These are phyloP conservation scores for Ceratocystiopsis sp. DNA, from an alignment of 2,329 filamentous ascomycete genomes.

Conservation along the genomic window DNA sequence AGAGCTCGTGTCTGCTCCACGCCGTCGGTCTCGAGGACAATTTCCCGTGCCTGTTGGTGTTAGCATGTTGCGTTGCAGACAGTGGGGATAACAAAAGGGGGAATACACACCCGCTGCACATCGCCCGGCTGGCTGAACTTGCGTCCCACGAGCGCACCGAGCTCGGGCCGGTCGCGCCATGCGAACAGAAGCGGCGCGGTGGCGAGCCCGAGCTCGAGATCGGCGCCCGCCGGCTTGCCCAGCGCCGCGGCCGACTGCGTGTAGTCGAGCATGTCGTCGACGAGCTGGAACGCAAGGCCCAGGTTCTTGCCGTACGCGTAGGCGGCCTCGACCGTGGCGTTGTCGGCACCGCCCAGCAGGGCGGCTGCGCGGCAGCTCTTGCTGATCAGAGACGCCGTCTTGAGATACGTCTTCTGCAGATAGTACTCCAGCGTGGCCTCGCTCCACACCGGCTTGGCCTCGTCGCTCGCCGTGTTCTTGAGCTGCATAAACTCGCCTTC, in stretches of 20 bases:
- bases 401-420: constrained; percentile 94
- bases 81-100: too few relatives aligned
- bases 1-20: constrained; percentile 83
- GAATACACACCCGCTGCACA: constrained; percentile 53
- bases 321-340: constrained; percentile 71
- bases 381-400: constrained; percentile 87
- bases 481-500: constrained; percentile 99
- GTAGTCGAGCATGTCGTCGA: constrained; percentile 97
- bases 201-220: constrained; percentile 81
- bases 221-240: constrained; percentile 87
- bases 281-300: constrained; percentile 87
- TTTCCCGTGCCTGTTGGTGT: constrained; percentile 53
- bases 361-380: constrained; percentile 89
- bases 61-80: constrained; percentile 4
- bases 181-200: constrained; percentile 91
- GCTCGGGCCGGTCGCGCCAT: constrained; percentile 74
- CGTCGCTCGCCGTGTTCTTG: constrained; percentile 85
- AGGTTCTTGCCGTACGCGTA: constrained; percentile 89
- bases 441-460: constrained; percentile 67
- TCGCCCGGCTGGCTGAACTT: constrained; percentile 78
- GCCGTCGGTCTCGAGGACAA: constrained; percentile 71
- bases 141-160: constrained; percentile 77
- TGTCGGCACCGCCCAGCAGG: constrained; percentile 59
- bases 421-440: constrained; percentile 88
- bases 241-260: constrained; percentile 71